A percentile compares a stretch with the other conserved stretches of the same genome.
Evolutionary conservation across 352 stramenopile genomes (phyloP).

Genomic region (Phytophthora nicotianae): DNA sequence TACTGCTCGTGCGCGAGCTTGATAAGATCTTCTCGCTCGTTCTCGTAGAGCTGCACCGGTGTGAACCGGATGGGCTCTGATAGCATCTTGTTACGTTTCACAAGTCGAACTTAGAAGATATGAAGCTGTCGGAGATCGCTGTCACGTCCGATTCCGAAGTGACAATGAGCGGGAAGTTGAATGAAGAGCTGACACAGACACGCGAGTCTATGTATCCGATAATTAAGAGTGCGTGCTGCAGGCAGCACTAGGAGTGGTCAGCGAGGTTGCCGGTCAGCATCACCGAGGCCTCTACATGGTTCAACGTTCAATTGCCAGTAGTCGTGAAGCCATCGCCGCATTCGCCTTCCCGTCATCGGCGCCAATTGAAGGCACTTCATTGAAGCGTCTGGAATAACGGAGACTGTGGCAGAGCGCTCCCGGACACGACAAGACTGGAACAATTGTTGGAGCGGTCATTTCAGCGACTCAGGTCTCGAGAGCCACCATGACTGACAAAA

Average conservation of each 20-base stretch:
- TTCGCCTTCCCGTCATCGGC: no score
- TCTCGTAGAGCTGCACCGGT: slow-evolving; percentile 39
- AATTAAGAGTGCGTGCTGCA: slow-evolving; percentile 11
- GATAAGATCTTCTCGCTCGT: slow-evolving; percentile 43
- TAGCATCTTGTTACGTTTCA: not conserved
- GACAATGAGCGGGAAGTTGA: slow-evolving; percentile 12
- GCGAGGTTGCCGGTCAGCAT: slow-evolving; percentile 1
- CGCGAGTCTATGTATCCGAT: slow-evolving; percentile 31
- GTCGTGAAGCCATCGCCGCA: no score
- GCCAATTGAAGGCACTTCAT: no score
- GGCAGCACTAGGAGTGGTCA: slow-evolving; percentile 17
- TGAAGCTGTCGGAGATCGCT: not conserved
- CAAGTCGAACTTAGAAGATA: slow-evolving; percentile 16
- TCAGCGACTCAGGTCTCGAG: no score
- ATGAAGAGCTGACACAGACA: slow-evolving; percentile 9
- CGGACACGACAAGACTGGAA: no score
- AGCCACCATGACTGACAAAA: no score
- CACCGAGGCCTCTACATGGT: slow-evolving; percentile 21
- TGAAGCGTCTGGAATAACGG: no score
- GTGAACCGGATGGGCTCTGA: slow-evolving; percentile 43
- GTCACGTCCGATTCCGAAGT: slow-evolving; percentile 15
- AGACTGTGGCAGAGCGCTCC: no score
- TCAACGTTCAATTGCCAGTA: no score
- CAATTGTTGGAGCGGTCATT: no score
- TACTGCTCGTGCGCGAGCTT: slow-evolving; percentile 36